These are phyloP conservation scores for Zygotorulaspora chibaensis DNA, from an alignment of 805 yeast genomes.

Conservation along the genomic window DNA sequence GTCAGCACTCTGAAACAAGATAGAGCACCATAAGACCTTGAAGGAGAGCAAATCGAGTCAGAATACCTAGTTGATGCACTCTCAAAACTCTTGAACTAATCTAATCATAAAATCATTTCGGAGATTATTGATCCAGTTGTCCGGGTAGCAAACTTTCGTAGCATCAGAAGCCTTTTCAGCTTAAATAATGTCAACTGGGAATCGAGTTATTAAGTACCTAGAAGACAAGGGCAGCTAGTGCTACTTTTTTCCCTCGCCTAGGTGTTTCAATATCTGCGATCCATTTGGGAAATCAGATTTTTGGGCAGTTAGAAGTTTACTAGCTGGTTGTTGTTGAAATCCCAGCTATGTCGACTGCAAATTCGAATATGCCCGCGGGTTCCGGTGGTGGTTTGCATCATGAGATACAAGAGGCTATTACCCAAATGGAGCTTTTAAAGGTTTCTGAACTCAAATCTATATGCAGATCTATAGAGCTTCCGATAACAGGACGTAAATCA, in stretches of 20 bases:
- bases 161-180: neutral
- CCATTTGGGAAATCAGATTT: neutral
- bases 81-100: too few species aligned
- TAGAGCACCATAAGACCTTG: too few species aligned
- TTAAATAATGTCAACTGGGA: too few species aligned
- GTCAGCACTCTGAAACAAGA: too few species aligned
- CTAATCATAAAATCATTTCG: too few species aligned
- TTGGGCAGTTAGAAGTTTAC: neutral
- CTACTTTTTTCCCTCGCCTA: too few species aligned
- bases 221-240: too few species aligned
- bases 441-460: constrained; percentile 52
- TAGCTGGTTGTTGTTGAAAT: neutral
- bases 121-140: neutral
- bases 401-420: constrained; percentile 33
- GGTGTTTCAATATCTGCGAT: too few species aligned
- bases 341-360: neutral
- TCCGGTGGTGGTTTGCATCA: constrained; percentile 27
- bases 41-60: too few species aligned
- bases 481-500: constrained; percentile 55
- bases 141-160: neutral
- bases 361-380: constrained; percentile 3
- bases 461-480: constrained; percentile 46
- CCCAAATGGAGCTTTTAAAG: constrained; percentile 37
- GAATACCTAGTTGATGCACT: too few species aligned
- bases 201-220: too few species aligned